Evolutionary conservation across 2,329 filamentous ascomycete species (phyloP).

Genomic region (Trichoderma sp.): DNA sequence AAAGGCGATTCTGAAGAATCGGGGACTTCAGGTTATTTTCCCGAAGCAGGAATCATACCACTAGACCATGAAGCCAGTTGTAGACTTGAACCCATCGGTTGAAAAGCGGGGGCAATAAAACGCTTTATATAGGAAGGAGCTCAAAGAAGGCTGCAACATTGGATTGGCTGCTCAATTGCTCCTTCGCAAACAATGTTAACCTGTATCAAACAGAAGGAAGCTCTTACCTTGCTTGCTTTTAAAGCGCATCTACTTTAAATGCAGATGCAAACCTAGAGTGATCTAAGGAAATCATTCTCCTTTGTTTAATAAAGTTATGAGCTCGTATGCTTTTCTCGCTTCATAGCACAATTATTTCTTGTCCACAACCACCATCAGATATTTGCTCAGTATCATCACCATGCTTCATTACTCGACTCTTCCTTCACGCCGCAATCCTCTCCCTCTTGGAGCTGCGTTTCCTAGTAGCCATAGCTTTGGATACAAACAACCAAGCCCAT

Average conservation of each 20-base stretch:
- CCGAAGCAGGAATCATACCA: constrained; percentile 34
- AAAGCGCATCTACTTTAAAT: not conserved
- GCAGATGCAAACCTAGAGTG: not conserved
- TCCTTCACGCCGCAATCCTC: constrained; percentile 27
- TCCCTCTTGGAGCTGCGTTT: not conserved
- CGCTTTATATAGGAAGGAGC: not conserved
- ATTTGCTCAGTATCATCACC: not conserved
- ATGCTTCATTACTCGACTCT: constrained; percentile 30
- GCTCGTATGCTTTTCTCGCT: not conserved
- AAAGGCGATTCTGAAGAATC: constrained; percentile 29
- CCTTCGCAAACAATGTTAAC: not conserved
- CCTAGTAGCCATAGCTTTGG: constrained; percentile 18
- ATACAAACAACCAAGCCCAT: not conserved
- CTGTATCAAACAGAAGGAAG: not conserved
- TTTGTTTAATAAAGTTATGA: not conserved
- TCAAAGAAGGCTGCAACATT: not conserved
- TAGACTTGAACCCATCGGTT: constrained; percentile 25
- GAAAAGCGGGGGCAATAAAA: not conserved
- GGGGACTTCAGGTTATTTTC: constrained; percentile 26
- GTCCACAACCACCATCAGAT: not conserved
- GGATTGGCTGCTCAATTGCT: not conserved
- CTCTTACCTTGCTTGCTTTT: not conserved
- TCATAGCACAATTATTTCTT: not conserved
- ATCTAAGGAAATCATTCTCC: not conserved
- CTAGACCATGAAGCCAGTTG: constrained; percentile 32